Percentiles rank a stretch among this genome's conserved stretches.
Conservation (phyloP, 768 basidiomycete species). For the Leccinum obscurum region DNA sequence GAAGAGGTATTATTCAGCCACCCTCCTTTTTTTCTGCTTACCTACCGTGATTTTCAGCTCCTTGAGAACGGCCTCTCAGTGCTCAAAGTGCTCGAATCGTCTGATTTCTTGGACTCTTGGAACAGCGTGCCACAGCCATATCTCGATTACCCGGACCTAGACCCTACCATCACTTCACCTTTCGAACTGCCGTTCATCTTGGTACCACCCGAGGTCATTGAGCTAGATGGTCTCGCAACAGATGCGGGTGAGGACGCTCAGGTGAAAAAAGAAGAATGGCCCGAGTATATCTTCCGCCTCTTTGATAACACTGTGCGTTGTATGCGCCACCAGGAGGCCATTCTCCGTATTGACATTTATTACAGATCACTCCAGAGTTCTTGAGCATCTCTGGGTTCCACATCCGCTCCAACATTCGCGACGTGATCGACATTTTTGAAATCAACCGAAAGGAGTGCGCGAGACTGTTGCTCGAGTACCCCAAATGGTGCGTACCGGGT, state of each 20-base stretch:
- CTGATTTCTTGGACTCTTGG: conserved; percentile 57
- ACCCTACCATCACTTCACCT: conserved; percentile 40
- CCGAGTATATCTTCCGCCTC: conserved; percentile 64
- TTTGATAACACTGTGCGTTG: conserved; percentile 61
- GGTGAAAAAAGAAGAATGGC: conserved; percentile 82
- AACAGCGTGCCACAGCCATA: conserved; percentile 70
- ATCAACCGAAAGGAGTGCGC: conserved; percentile 96
- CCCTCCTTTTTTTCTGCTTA: not conserved
- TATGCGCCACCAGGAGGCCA: not conserved
- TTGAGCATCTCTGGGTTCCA: conserved; percentile 76
- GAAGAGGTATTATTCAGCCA: conserved; percentile 53
- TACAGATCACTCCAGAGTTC: conserved; percentile 75
- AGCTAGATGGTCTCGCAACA: conserved; percentile 67
- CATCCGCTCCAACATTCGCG: conserved; percentile 70
- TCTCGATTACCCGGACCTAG: conserved; percentile 45
- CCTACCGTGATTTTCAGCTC: conserved; percentile 44
- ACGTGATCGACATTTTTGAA: conserved; percentile 87
- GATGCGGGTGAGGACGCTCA: conserved; percentile 71
- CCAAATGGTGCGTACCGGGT: conserved; percentile 77
- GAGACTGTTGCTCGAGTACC: conserved; percentile 78
- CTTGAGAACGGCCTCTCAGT: conserved; percentile 71
- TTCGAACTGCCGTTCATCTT: conserved; percentile 78
- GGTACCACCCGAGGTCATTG: conserved; percentile 86
- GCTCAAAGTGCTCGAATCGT: conserved; percentile 59
- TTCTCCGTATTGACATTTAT: conserved; percentile 5